These are phyloP conservation scores for Pichia deserticola DNA, from an alignment of 805 yeast species.

Conservation along the genomic window DNA sequence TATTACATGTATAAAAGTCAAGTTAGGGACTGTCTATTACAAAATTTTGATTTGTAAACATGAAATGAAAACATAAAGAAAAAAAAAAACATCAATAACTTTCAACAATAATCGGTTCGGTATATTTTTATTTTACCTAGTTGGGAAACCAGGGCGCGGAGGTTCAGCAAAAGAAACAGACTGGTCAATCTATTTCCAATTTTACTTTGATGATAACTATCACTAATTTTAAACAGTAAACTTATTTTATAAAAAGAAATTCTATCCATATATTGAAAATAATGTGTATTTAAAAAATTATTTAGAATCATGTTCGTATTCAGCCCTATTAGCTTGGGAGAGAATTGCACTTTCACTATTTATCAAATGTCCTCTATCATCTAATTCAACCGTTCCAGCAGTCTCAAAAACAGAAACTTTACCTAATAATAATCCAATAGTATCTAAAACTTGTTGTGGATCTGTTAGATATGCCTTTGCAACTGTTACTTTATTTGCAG, in stretches of 20 bases:
- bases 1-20: too few species aligned
- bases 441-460: constrained; percentile 78
- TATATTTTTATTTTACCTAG: constrained; percentile 86
- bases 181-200: neutral
- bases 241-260: too few species aligned
- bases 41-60: constrained; percentile 49
- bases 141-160: neutral
- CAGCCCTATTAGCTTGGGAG: constrained; percentile 42
- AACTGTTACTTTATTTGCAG: constrained; percentile 76
- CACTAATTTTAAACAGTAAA: too few species aligned
- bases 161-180: too few species aligned
- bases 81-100: neutral
- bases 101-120: neutral
- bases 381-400: constrained; percentile 67
- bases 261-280: too few species aligned
- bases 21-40: too few species aligned
- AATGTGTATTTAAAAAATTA: neutral
- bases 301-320: constrained; percentile 73
- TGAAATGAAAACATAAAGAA: constrained; percentile 73
- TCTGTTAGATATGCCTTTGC: constrained; percentile 83
- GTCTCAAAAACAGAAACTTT: constrained; percentile 70
- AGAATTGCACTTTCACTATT: constrained; percentile 38
- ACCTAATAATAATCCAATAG: constrained; percentile 75
- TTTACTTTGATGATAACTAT: neutral
- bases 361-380: constrained; percentile 66